A percentile compares a stretch with the other conserved stretches of the same genome.
Conservation (phyloP, 805 yeast species). For the Starmerella kuoi region DNA sequence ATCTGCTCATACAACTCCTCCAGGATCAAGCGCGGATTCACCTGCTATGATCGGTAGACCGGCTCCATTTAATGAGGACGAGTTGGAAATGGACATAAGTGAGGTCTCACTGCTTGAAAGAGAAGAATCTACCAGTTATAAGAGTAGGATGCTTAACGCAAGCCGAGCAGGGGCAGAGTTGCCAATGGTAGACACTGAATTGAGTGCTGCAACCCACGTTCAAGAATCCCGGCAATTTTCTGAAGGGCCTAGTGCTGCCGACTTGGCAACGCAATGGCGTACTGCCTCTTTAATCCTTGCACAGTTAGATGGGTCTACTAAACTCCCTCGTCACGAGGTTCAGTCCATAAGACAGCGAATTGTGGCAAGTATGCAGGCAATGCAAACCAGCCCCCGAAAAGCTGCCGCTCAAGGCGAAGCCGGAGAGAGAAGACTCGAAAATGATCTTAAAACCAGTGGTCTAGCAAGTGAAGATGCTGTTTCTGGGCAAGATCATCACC, state of each 20-base stretch:
- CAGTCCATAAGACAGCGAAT: conserved; percentile 56
- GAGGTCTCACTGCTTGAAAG: conserved; percentile 19
- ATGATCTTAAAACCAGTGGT: conserved; percentile 80
- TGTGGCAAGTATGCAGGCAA: conserved; percentile 60
- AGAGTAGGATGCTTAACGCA: not conserved
- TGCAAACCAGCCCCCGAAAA: conserved; percentile 48
- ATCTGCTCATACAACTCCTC: not conserved
- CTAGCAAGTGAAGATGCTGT: conserved; percentile 28
- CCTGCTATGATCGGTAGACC: not conserved
- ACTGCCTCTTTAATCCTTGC: conserved; percentile 91
- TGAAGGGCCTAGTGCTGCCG: conserved; percentile 32
- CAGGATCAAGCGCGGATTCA: not conserved
- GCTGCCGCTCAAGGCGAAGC: conserved; percentile 51
- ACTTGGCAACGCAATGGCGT: conserved; percentile 82
- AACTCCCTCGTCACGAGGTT: conserved; percentile 44
- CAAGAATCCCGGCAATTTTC: conserved; percentile 14
- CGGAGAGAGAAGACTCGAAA: conserved; percentile 84
- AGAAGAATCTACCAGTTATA: conserved; percentile 7
- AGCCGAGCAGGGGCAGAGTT: not conserved
- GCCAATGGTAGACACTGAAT: conserved; percentile 17
- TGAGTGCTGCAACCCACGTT: conserved; percentile 17
- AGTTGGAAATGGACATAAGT: conserved; percentile 16
- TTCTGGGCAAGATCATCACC: conserved; percentile 51
- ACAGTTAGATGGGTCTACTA: conserved; percentile 57
- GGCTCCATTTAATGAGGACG: not conserved